phyloP scores from a whole-genome alignment of 2,329 filamentous ascomycete species.

The Lachnellula cervina region DNA sequence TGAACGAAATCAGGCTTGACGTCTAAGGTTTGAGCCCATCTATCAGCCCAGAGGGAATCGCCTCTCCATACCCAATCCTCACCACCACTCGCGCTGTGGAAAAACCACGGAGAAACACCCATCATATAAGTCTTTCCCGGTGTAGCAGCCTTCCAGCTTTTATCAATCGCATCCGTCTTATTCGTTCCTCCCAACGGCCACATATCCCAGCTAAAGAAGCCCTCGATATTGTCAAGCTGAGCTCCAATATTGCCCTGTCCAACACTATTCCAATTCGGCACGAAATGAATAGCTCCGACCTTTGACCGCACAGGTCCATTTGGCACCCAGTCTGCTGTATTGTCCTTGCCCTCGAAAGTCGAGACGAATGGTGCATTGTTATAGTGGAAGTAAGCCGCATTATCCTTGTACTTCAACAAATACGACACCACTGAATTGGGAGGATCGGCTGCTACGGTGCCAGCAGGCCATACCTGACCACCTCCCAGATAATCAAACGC shows the following conservation, averaged over 20 bases:
- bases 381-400: constrained; percentile 35
- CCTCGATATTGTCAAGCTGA: constrained; percentile 33
- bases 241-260: constrained; percentile 30
- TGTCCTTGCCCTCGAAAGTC: constrained; percentile 45
- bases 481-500: constrained; percentile 33
- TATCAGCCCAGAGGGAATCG: constrained; percentile 56
- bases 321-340: constrained; percentile 39
- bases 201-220: constrained; percentile 39
- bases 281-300: constrained; percentile 35
- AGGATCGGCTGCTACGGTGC: constrained; percentile 11
- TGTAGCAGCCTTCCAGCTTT: constrained; percentile 35
- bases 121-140: constrained; percentile 45
- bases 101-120: constrained; percentile 56
- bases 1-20: constrained; percentile 43
- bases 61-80: constrained; percentile 62
- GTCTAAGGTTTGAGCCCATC: constrained; percentile 48
- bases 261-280: constrained; percentile 44
- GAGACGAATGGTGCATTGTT: constrained; percentile 42
- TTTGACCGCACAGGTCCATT: constrained; percentile 34
- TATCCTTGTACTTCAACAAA: constrained; percentile 30
- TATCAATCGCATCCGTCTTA: constrained; percentile 35
- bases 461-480: constrained; percentile 23
- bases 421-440: constrained; percentile 22
- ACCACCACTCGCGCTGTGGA: constrained; percentile 49
- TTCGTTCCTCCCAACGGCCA: constrained; percentile 36